These are phyloP conservation scores for Calonectria pteridis DNA, from an alignment of 2,329 filamentous ascomycete species.

Conservation along the genomic window DNA sequence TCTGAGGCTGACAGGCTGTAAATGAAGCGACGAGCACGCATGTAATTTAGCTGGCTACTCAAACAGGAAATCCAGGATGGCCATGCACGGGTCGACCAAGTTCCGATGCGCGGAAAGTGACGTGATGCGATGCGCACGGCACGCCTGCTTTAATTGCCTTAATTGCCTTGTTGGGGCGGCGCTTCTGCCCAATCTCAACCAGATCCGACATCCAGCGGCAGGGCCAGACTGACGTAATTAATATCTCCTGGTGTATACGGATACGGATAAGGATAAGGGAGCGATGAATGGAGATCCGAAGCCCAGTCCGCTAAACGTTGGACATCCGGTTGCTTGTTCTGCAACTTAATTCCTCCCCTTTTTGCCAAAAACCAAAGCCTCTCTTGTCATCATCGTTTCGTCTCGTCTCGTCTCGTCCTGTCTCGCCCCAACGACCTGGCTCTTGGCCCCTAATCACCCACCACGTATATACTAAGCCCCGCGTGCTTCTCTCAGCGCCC, in stretches of 20 bases:
- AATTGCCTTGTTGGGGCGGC: conserved; percentile 21
- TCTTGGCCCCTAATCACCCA: neutral
- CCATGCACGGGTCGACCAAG: neutral
- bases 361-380: neutral
- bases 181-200: conserved; percentile 24
- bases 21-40: neutral
- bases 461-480: neutral
- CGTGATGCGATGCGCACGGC: conserved; percentile 15
- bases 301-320: neutral
- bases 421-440: neutral
- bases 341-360: neutral
- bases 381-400: neutral
- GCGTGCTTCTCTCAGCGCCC: conserved; percentile 8
- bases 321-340: neutral
- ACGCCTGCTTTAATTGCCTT: conserved; percentile 16
- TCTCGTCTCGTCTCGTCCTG: neutral
- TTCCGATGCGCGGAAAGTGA: conserved; percentile 19
- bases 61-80: neutral
- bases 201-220: conserved; percentile 11
- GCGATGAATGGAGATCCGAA: conserved; percentile 14
- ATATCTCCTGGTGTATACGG: conserved; percentile 1
- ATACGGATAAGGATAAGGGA: conserved; percentile 27
- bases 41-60: neutral
- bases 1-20: neutral
- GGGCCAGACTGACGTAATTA: conserved; percentile 25